Evolutionary conservation across 208 protist genomes (phyloP).

Genomic region (Entamoeba histolytica): DNA sequence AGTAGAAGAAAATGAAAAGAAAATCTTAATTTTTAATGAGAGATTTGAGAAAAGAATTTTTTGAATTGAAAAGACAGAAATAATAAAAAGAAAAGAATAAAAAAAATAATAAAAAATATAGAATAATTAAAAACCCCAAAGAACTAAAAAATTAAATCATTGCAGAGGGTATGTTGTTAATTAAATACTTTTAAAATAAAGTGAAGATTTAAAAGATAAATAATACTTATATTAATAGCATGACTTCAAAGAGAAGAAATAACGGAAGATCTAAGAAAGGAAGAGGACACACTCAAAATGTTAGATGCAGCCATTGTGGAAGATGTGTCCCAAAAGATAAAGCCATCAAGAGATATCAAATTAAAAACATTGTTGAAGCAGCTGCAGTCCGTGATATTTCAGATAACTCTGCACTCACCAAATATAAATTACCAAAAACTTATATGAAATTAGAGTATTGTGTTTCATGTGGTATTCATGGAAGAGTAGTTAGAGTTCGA

Average conservation of each 20-base stretch:
- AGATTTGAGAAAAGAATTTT: no score
- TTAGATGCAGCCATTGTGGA: conserved; percentile 57
- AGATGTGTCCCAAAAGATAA: conserved; percentile 64
- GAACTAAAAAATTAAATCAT: no score
- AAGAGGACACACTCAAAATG: conserved; percentile 41
- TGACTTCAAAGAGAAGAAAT: conserved; percentile 57
- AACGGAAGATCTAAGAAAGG: conserved; percentile 44
- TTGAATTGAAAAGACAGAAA: no score
- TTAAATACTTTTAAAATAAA: no score
- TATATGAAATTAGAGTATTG: conserved; percentile 97
- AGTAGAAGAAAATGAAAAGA: no score
- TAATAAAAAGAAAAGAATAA: no score
- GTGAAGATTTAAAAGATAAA: no score
- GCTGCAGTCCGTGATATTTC: conserved; percentile 64
- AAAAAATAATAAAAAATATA: no score
- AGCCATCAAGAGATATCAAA: conserved; percentile 81
- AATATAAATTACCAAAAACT: conserved; percentile 78
- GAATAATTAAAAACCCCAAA: no score
- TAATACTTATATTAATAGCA: background rate
- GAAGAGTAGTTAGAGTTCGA: conserved; percentile 69
- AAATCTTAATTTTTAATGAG: no score
- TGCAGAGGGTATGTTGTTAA: no score
- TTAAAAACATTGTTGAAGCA: conserved; percentile 81
- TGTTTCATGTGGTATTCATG: conserved; percentile 94
- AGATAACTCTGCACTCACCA: conserved; percentile 15